Base-by-base conservation (phyloP, 2,329 filamentous ascomycete species). In the Sporothrix inflata region DNA sequence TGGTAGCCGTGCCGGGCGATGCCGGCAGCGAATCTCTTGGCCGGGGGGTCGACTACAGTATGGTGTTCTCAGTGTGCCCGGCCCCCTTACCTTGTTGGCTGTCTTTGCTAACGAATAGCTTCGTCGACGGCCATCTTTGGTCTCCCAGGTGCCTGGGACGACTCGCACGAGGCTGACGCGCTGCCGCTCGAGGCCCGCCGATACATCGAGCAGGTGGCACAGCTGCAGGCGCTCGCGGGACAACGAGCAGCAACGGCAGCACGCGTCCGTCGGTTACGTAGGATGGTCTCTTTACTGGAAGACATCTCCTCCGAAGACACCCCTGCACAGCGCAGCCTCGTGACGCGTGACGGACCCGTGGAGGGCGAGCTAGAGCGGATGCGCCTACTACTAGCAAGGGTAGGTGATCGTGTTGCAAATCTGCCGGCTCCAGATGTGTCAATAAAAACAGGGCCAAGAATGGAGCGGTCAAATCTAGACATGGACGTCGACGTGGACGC, bases 311-410 rank as follows among this genome's bases (percentile, higher is more conserved):
- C 21, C 1, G 51, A 42, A 7, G 47, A 57, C 12, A 49, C 57
- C 4, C 71, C n/a, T 4, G 49, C 91, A 7, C 91, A 94, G 78
- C 86, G 88, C 72, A 93, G 92, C 78, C 79, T 94, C 3, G 84
- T 91, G 1, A 90, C 88, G 68, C 86, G 87, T 42, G 87, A 91
- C 77, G 89, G 90, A 1, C 86, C 89, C 65, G 79, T 94, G 11
- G 90, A 91, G 78, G 83, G 82, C 70, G 91, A 93, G 80, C 81
- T 94, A 71, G 87, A 90, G 78, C 86, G 85, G 74, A 92, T 91
- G 86, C 86, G 89, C 45, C 83, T 90, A 75, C 80, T 94, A 74
- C 83, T 91, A 71, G 85, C 86, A 0, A 84, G 89, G 34, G 88
- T 91, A 0, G 84, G 85, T 4, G 87, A 85, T 1, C 84, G 87